A percentile compares a stretch with the other conserved stretches of the same genome.
Evolutionary conservation across 176 grass and related monocot species (phyloP).

Genomic region (Carex cristatella): DNA sequence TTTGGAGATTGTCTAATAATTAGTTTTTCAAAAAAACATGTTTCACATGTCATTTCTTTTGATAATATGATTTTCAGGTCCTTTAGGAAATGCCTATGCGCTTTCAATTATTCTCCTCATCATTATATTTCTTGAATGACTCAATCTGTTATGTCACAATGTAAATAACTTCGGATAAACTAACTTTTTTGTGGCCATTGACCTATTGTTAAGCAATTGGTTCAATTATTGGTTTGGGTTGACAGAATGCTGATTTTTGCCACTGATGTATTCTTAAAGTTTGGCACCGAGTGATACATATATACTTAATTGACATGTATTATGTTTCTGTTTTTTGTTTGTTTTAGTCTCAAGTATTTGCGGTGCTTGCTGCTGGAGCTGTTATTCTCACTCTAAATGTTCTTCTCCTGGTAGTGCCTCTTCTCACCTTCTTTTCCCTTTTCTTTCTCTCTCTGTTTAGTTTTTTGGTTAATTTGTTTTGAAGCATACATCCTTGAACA

Average conservation of each 20-base stretch:
- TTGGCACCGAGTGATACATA: not conserved
- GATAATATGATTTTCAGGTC: too few relatives aligned
- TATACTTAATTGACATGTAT: not conserved
- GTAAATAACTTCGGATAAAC: too few relatives aligned
- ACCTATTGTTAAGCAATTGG: not conserved
- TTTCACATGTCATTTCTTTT: too few relatives aligned
- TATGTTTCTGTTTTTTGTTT: not conserved
- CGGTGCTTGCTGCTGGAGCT: constrained; percentile 89
- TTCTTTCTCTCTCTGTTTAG: not conserved
- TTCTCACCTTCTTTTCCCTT: not conserved
- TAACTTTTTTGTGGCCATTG: not conserved
- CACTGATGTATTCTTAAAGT: not conserved
- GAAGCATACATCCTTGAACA: not conserved
- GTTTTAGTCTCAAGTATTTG: constrained; percentile 95
- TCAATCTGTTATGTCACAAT: too few relatives aligned
- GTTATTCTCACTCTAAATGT: constrained; percentile 93
- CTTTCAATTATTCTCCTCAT: too few relatives aligned
- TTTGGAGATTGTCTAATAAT: too few relatives aligned
- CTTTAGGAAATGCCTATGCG: too few relatives aligned
- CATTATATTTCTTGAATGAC: too few relatives aligned
- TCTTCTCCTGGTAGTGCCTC: constrained; percentile 67
- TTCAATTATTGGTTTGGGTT: not conserved
- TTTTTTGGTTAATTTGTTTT: not conserved
- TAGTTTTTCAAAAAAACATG: too few relatives aligned
- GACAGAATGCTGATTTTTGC: not conserved